Evolutionary conservation across 2,329 filamentous ascomycete genomes (phyloP).

Genomic region (Orbilia blumenaviensis): DNA sequence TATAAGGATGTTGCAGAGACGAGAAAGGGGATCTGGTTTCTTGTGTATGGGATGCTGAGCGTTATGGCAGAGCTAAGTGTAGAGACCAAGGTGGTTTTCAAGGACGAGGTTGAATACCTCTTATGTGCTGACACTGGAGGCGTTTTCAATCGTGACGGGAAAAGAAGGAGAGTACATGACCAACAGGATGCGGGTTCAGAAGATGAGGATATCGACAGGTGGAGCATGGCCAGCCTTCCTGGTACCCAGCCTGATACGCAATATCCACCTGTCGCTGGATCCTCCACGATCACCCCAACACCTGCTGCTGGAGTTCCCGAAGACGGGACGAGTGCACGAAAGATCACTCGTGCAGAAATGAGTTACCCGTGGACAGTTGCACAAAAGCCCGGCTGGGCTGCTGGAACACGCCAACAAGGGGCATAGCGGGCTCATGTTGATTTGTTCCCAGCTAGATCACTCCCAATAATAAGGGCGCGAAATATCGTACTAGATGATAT

Average conservation of each 20-base stretch:
- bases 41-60: slow-evolving; percentile 29
- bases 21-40: slow-evolving; percentile 36
- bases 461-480: not conserved
- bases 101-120: slow-evolving; percentile 43
- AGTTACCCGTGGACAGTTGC: slow-evolving; percentile 37
- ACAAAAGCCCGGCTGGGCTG: not conserved
- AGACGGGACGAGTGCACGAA: not conserved
- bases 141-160: slow-evolving; percentile 16
- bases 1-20: slow-evolving; percentile 6
- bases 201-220: slow-evolving; percentile 5
- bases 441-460: not conserved
- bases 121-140: slow-evolving; percentile 15
- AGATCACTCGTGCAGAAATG: not conserved
- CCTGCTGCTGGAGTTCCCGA: not conserved
- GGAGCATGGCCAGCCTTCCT: slow-evolving; percentile 20
- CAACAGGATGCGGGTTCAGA: not conserved
- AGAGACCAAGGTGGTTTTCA: slow-evolving; percentile 24
- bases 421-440: not conserved
- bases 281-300: not conserved
- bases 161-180: not conserved
- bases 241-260: not conserved
- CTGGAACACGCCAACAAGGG: not conserved
- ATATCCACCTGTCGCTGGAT: not conserved
- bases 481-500: not conserved
- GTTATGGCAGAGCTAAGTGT: slow-evolving; percentile 40